phyloP scores from a whole-genome alignment of 192 early-diverging fungal genomes.

The Backusella morwellensis region DNA sequence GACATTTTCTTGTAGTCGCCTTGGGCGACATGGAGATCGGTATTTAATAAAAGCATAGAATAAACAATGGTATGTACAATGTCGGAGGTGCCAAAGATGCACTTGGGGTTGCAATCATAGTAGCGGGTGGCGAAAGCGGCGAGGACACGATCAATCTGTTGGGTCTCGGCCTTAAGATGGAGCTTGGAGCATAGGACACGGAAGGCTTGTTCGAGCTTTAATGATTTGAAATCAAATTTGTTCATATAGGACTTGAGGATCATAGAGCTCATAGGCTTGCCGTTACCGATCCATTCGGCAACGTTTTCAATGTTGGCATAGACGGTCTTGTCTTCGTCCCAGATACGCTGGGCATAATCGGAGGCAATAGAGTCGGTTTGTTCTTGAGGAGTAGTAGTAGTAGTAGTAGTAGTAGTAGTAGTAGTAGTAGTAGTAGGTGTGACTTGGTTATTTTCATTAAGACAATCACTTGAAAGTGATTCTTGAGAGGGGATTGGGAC shows the following conservation, averaged over 20 bases:
- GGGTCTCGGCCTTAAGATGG: conserved; percentile 85
- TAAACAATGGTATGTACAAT: conserved; percentile 84
- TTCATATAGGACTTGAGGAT: conserved; percentile 27
- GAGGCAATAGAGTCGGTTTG: not conserved
- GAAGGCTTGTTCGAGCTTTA: conserved; percentile 27
- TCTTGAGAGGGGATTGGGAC: not conserved
- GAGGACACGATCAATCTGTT: conserved; percentile 88
- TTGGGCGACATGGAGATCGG: conserved; percentile 87
- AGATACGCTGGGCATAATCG: conserved; percentile 23
- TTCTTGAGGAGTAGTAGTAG: not conserved
- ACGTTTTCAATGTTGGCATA: conserved; percentile 20
- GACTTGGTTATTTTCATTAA: not conserved
- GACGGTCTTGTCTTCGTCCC: conserved; percentile 25
- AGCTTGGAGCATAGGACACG: conserved; percentile 68
- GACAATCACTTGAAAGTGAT: not conserved
- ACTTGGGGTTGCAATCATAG: conserved; percentile 76
- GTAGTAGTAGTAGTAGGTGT: not conserved
- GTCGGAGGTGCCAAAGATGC: conserved; percentile 54
- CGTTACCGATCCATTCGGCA: conserved; percentile 30
- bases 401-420: not conserved
- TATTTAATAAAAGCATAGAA: conserved; percentile 86
- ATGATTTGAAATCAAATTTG: conserved; percentile 25
- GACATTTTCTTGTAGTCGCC: conserved; percentile 70
- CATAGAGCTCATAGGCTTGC: conserved; percentile 15
- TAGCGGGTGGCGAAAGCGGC: conserved; percentile 74